Conservation (phyloP, 768 basidiomycete species). For the Inosperma sp. region DNA sequence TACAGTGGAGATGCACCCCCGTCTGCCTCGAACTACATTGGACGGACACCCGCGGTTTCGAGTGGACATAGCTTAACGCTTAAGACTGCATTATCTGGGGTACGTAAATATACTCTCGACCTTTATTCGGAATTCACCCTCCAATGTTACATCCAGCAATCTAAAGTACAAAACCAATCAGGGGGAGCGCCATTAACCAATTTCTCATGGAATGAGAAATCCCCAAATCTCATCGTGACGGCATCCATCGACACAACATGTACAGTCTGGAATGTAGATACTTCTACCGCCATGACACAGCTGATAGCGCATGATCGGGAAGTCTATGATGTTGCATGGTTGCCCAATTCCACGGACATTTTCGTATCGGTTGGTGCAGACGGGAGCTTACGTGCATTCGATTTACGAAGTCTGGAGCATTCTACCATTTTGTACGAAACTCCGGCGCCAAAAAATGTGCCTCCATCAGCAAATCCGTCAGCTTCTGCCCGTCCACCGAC, state of each 20-base stretch:
- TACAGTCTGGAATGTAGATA: constrained; percentile 98
- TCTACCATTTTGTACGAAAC: constrained; percentile 98
- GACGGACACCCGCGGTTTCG: constrained; percentile 47
- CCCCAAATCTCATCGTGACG: constrained; percentile 88
- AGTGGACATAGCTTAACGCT: constrained; percentile 64
- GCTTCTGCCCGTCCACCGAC: constrained; percentile 65
- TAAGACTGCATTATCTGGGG: constrained; percentile 78
- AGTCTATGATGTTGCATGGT: constrained; percentile 98
- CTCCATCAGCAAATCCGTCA: constrained; percentile 55
- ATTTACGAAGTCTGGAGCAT: constrained; percentile 93
- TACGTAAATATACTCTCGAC: constrained; percentile 36
- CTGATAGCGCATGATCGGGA: constrained; percentile 96
- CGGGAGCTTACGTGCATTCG: constrained; percentile 93
- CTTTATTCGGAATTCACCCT: constrained; percentile 4
- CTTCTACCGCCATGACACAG: constrained; percentile 89
- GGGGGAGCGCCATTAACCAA: constrained; percentile 90
- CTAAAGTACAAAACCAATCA: constrained; percentile 81
- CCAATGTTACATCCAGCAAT: constrained; percentile 49
- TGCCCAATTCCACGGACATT: constrained; percentile 91
- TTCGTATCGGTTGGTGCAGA: constrained; percentile 99
- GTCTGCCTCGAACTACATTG: constrained; percentile 61
- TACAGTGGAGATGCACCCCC: constrained; percentile 64
- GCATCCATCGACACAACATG: constrained; percentile 99
- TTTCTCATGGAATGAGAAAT: constrained; percentile 96
- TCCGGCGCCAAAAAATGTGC: constrained; percentile 68